phyloP scores from a whole-genome alignment of 2,329 filamentous ascomycete genomes.

The Venturia pyrina region DNA sequence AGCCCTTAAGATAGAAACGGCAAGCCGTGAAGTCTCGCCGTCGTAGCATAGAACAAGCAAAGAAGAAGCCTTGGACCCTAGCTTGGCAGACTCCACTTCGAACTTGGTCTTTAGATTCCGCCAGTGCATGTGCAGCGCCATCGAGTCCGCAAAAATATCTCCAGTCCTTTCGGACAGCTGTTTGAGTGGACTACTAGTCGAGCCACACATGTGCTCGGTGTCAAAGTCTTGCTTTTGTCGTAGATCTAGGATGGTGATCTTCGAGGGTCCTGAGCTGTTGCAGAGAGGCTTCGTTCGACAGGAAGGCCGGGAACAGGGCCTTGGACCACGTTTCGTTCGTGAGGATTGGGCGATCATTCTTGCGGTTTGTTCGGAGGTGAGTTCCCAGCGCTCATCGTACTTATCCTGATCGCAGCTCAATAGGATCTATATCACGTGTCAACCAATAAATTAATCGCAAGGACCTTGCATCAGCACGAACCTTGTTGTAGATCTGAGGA shows the following conservation, averaged over 20 bases:
- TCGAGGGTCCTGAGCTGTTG: background rate
- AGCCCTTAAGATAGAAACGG: background rate
- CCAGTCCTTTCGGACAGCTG: background rate
- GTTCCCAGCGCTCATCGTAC: conserved; percentile 48
- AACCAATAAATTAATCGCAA: conserved; percentile 47
- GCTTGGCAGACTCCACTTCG: background rate
- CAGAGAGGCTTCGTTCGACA: background rate
- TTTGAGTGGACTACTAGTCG: conserved; percentile 7
- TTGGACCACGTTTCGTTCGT: background rate
- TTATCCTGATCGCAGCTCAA: conserved; percentile 40
- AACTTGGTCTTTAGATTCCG: background rate
- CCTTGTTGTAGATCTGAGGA: conserved; percentile 38
- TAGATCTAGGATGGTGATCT: conserved; percentile 4
- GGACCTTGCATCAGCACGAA: conserved; percentile 32
- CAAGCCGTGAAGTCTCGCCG: conserved; percentile 5
- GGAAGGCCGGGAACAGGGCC: background rate
- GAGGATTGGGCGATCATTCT: background rate
- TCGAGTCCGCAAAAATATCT: background rate
- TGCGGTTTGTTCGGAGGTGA: conserved; percentile 21
- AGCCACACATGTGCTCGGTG: background rate
- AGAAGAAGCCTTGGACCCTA: background rate
- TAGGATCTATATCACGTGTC: conserved; percentile 36
- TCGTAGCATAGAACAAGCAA: conserved; percentile 10
- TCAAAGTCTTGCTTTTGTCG: conserved; percentile 9
- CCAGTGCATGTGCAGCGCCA: conserved; percentile 2